Evolutionary conservation across 2,329 filamentous ascomycete genomes (phyloP).

Genomic region (Diaporthe velutina): DNA sequence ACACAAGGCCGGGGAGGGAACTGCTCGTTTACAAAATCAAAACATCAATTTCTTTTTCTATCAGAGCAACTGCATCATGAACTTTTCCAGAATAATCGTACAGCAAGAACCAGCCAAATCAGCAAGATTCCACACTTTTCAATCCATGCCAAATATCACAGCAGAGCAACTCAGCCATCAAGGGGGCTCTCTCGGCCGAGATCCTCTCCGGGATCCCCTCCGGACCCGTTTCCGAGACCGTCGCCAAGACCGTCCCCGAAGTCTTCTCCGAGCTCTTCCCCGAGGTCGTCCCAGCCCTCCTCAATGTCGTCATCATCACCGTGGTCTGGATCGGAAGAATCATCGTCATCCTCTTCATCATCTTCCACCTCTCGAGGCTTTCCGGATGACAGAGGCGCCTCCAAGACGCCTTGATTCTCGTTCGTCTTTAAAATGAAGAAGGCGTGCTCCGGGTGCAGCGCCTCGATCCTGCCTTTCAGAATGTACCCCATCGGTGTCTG

Average conservation of each 20-base stretch:
- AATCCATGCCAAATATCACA: neutral
- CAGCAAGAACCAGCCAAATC: constrained; percentile 1
- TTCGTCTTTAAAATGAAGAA: constrained; percentile 58
- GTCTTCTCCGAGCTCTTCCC: neutral
- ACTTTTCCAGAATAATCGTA: constrained; percentile 1
- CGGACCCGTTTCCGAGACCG: neutral
- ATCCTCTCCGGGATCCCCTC: too few species aligned
- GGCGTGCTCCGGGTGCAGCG: constrained; percentile 59
- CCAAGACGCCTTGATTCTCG: neutral
- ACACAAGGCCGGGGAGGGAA: neutral
- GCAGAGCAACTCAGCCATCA: neutral
- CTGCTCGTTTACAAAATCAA: neutral
- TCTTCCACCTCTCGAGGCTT: neutral
- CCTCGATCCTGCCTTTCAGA: constrained; percentile 59
- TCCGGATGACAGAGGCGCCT: neutral
- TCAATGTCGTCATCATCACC: neutral
- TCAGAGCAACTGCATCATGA: neutral
- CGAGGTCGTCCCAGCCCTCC: constrained; percentile 13
- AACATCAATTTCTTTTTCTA: neutral
- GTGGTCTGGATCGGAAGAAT: neutral
- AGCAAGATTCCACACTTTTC: constrained; percentile 17
- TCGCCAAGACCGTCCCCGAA: neutral
- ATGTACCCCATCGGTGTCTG: constrained; percentile 72
- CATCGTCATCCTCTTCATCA: constrained; percentile 2
- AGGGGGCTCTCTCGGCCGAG: neutral